Base-by-base conservation (phyloP, 192 early-diverging fungal genomes). In the Entomortierella lignicola region DNA sequence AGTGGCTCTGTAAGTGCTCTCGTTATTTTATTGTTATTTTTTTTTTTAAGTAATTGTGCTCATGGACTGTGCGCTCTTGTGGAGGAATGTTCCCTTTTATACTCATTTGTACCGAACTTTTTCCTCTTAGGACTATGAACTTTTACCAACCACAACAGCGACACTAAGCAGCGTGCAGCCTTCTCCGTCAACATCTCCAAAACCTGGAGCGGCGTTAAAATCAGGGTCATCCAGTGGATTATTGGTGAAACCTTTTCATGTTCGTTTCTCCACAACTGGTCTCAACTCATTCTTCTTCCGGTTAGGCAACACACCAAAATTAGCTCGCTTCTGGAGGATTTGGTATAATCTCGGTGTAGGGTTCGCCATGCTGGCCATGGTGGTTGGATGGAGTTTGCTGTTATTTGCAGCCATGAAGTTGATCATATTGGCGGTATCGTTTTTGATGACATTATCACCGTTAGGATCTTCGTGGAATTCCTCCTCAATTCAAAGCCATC, bases 301-400 rank as follows among this genome's bases (percentile, higher is more conserved):
- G 44, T 60, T 85, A 2, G 82, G 82, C 8, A 73, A 72, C 29
- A 17, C 61, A 18, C 72, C 72, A 8, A 53, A 30, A 31, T 62
- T 81, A 20, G 72, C 87, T 5, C 61, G 27, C 4, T 87, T 91
- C 42, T 91, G 89, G 89, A 56, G 77, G 18, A 25, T 83, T 0
- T 91, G 90, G 90, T 91, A 90, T 77, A 66, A 69, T 8, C 27
- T 85, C 15, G 90, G 90, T 2, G 84, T 81, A 0, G 51, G 69
- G 1, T 82, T 89, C 20, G 89, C 84, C 17, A 51, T 75, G 30
- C 18, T 77, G 4, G 63, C 80, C 30, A 86, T 91, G 87, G 55
- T 85, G 10, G 52, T 77, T 25, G 86, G 87, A 5, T 67, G 82
- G 30, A 55, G 55, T 41, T 63, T 89, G 27, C 75, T 91, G n/a